Conservation (phyloP, 176 grass and related monocot species). For the Calamus simplicifolius region DNA sequence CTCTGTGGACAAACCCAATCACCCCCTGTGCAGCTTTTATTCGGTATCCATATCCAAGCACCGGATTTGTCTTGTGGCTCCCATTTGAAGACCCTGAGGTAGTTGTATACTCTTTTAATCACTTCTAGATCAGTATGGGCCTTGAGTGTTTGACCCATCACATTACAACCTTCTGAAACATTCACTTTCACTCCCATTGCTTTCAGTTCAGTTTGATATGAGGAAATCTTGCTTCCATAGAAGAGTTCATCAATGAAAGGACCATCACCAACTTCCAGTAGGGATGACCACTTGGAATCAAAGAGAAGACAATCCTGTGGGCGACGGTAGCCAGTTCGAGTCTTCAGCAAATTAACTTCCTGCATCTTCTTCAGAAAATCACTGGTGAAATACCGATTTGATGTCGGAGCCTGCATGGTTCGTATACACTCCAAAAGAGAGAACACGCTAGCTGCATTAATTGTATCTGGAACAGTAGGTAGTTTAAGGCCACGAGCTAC, state of each 20-base stretch:
- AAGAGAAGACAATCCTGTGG: constrained; percentile 48
- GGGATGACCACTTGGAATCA: constrained; percentile 28
- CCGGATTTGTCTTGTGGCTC: constrained; percentile 2
- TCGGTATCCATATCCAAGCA: constrained; percentile 63
- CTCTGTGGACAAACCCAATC: constrained; percentile 37
- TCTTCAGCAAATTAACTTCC: constrained; percentile 46
- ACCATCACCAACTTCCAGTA: constrained; percentile 29
- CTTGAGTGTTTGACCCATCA: background rate
- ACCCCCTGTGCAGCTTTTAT: constrained; percentile 5
- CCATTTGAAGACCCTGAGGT: constrained; percentile 40
- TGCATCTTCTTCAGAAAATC: constrained; percentile 27
- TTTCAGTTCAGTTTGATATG: constrained; percentile 26
- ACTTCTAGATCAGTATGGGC: constrained; percentile 25
- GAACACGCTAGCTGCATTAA: too few relatives aligned
- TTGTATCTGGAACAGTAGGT: too few relatives aligned
- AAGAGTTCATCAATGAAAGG: constrained; percentile 74
- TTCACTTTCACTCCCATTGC: constrained; percentile 44
- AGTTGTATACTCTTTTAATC: constrained; percentile 54
- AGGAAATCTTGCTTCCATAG: constrained; percentile 31
- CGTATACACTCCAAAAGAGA: constrained; percentile 33
- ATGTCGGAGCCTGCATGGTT: background rate
- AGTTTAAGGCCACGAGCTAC: too few relatives aligned
- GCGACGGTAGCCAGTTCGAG: constrained; percentile 33
- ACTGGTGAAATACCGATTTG: background rate
- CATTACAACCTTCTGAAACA: background rate